Conservation (phyloP, 495 filamentous ascomycete genomes). For the Niebla homalea region DNA sequence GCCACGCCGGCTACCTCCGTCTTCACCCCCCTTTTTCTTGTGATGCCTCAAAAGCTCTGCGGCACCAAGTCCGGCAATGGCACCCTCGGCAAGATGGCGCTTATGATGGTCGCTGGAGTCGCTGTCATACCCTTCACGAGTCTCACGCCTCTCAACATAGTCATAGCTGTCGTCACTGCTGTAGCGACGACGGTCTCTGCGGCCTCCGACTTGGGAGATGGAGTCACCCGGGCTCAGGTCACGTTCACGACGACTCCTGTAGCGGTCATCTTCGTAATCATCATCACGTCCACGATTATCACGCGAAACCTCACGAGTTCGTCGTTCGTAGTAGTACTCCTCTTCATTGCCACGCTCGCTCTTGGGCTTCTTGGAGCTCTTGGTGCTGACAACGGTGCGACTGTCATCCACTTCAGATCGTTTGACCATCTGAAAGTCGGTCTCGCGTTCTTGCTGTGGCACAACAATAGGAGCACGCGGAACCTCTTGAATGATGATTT, state of each 20-base stretch:
- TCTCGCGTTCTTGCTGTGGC: slow-evolving; percentile 39
- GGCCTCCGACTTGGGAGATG: slow-evolving; percentile 35
- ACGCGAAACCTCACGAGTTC: slow-evolving; percentile 25
- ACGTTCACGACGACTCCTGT: slow-evolving; percentile 37
- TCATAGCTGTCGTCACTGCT: slow-evolving; percentile 56
- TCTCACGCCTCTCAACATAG: slow-evolving; percentile 39
- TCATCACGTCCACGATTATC: slow-evolving; percentile 36
- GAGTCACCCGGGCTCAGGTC: slow-evolving; percentile 48
- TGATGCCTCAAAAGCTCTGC: slow-evolving; percentile 63
- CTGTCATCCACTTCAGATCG: slow-evolving; percentile 36
- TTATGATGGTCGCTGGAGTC: slow-evolving; percentile 50
- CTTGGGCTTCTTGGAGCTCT: slow-evolving; percentile 31
- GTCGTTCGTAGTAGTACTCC: slow-evolving; percentile 19
- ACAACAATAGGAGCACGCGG: slow-evolving; percentile 56
- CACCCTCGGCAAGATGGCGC: slow-evolving; percentile 78
- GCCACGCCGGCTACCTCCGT: slow-evolving; percentile 43
- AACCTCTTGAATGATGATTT: slow-evolving; percentile 62
- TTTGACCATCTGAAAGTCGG: slow-evolving; percentile 54
- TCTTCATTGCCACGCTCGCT: slow-evolving; percentile 23
- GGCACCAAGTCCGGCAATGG: slow-evolving; percentile 62
- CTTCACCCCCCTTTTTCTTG: slow-evolving; percentile 44
- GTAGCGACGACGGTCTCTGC: slow-evolving; percentile 27
- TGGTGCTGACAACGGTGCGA: slow-evolving; percentile 1
- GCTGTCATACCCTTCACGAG: slow-evolving; percentile 22
- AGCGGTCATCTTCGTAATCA: slow-evolving; percentile 53